Evolutionary conservation across 1,284 basidiomycete species (phyloP), one percentile per base, ranked within the genome.

Genomic region (Ustilago lituana): DNA sequence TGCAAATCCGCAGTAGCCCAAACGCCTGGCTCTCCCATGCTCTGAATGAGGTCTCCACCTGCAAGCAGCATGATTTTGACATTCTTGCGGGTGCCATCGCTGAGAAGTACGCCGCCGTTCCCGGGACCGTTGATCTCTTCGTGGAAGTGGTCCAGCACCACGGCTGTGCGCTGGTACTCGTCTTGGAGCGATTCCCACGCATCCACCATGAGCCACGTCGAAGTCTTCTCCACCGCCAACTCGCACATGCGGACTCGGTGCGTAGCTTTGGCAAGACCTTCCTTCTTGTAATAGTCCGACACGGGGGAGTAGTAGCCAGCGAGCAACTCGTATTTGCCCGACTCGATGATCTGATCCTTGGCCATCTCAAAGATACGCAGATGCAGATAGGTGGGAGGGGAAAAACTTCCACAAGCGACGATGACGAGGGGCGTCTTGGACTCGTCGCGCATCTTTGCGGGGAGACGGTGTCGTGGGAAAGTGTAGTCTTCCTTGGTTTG

Each of bases 11-110:
- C 87, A 76, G 94, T 90, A 50, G 90, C 89, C 96, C 96, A 99
- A 20, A 99, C 94, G 14, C 96, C 96, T n/a, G 93, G 93, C 84
- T 98, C 93, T 73, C 92, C 93, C 90, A 98, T 98, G 48, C 93
- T 96, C 81, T 93, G 90, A 82, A 98, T 98, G 74, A 99, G 86
- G 83, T 99, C 95, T 22, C 92, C 94, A 32, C 95, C 96, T 3
- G 96, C 96, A 50, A 99, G 88, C 24, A 99, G 88, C 91, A 98
- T 94, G 73, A 98, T 87, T 76, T 86, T 85, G 67, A 84, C 73
- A 20, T 58, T 73, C 33, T 65, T 59, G 17, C 77, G 57, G 14
- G 62, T 52, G 11, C 80, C 80, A 39, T 80, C 77, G 23, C 60
- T 58, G 12, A 79, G 67, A 19, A 64, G 41, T n/a, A 82, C 64